Conservation (phyloP, 2,329 filamentous ascomycete genomes). For the Ophiostoma novo-ulmi region DNA sequence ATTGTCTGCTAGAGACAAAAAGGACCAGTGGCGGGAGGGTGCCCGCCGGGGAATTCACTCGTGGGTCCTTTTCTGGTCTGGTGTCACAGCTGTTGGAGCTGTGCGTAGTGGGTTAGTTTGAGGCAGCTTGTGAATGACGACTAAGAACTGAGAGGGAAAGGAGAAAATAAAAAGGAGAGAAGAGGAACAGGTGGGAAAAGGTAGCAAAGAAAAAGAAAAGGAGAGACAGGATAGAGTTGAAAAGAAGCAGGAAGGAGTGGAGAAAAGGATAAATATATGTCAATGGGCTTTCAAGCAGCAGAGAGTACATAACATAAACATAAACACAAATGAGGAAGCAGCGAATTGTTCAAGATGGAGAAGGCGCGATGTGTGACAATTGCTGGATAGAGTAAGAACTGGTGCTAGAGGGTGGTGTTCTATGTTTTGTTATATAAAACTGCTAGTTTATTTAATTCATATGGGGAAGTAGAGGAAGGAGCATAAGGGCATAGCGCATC, state of each 20-base stretch:
- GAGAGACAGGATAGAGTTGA: neutral
- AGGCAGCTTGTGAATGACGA: neutral
- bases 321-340: neutral
- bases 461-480: constrained; percentile 14
- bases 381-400: neutral
- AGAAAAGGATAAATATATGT: neutral
- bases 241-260: neutral
- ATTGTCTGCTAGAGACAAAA: neutral
- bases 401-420: neutral
- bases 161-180: neutral
- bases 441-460: constrained; percentile 9
- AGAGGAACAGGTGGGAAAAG: neutral
- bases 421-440: neutral
- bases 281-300: neutral
- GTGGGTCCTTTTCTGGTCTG: neutral
- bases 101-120: constrained; percentile 1
- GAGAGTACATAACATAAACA: too few species aligned
- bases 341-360: neutral
- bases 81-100: constrained; percentile 7
- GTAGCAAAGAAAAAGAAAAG: neutral
- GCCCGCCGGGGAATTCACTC: constrained; percentile 6
- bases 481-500: neutral
- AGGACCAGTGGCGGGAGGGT: neutral
- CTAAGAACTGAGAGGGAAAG: neutral
- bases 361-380: constrained; percentile 5